Base-by-base conservation (phyloP, 495 filamentous ascomycete species). In the Hypoxylon intermedium region DNA sequence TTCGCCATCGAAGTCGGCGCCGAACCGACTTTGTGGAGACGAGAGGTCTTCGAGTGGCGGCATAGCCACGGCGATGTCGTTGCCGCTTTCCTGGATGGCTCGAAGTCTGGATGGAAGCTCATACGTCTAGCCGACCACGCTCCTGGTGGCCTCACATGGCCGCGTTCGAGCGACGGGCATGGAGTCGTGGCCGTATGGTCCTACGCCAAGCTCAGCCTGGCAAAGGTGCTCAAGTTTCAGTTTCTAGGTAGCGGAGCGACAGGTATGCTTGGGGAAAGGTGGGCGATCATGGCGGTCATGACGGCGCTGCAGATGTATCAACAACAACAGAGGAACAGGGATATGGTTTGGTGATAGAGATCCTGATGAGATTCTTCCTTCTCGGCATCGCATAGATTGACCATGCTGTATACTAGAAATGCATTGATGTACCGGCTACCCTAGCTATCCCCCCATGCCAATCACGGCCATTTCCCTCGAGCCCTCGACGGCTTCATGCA, bases 11-110 rank as follows among this genome's bases (percentile, higher is more conserved):
- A 68, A 30, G 40, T 52, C 9, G 47, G 48, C 13, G 0, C 41
- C 11, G 36, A 42, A 6, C 52, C 48, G 20, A 16, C 4, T 6
- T 31, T 16, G n/a, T 31, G 21, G 46, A 31, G 43, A 16, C 56
- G 47, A 19, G 65, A 68, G 53, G 26, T 36, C 7, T 68, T 68
- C 24, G 65, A 65, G 34, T 68, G 65, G 65, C 52, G 46, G 11
- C 53, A 62, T 37, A 57, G 37, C n/a, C n/a, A 31, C 42, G 47
- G 60, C n/a, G 51, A 46, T 15, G 52, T 46, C 0, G 37, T 65
- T 0, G 11, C 52, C 1, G n/a, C n/a, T 1, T 58, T 58, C n/a
- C 46, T 57, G 9, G 34, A 45, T 12, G 47, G 45, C 37, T 47
- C 58, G 37, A 15, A 16, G n/a, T 4, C 36, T 3, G 65, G 65